Evolutionary conservation across 148 eudicot species (phyloP).

Genomic region (Chenopodium formosanum): DNA sequence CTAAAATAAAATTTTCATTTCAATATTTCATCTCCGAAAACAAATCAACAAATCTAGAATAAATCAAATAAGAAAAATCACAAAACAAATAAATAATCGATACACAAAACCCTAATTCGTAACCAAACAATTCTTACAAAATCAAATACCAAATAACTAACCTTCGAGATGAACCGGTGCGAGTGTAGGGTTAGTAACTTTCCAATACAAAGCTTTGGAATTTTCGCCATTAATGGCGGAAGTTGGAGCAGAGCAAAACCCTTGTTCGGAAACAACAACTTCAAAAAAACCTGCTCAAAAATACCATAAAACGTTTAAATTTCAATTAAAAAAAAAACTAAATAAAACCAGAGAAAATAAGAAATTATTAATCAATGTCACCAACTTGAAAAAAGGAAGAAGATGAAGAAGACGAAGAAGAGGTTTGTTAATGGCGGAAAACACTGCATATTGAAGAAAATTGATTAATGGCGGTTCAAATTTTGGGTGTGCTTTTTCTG

Average conservation of each 20-base stretch:
- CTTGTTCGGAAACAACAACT: constrained; percentile 36
- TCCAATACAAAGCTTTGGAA: constrained; percentile 56
- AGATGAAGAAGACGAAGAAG: background rate
- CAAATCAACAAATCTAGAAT: too few species aligned
- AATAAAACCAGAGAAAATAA: background rate
- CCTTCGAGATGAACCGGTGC: constrained; percentile 92
- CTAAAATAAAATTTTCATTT: too few species aligned
- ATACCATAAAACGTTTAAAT: background rate
- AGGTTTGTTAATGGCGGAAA: constrained; percentile 6
- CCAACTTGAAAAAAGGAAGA: constrained; percentile 5
- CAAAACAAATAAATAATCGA: background rate
- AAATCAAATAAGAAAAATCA: too few species aligned
- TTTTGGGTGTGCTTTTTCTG: background rate
- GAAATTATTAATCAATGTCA: background rate
- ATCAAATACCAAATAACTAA: constrained; percentile 8
- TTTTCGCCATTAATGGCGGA: constrained; percentile 24
- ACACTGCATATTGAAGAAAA: constrained; percentile 14
- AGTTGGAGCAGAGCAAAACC: constrained; percentile 59
- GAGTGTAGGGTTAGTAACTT: constrained; percentile 85
- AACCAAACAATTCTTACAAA: background rate
- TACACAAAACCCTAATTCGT: background rate
- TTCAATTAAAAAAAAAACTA: background rate
- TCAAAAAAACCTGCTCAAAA: constrained; percentile 37
- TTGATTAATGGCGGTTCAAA: background rate
- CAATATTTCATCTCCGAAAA: too few species aligned